phyloP scores from a whole-genome alignment of 306 rosid genomes.

The Psophocarpus tetragonolobus region DNA sequence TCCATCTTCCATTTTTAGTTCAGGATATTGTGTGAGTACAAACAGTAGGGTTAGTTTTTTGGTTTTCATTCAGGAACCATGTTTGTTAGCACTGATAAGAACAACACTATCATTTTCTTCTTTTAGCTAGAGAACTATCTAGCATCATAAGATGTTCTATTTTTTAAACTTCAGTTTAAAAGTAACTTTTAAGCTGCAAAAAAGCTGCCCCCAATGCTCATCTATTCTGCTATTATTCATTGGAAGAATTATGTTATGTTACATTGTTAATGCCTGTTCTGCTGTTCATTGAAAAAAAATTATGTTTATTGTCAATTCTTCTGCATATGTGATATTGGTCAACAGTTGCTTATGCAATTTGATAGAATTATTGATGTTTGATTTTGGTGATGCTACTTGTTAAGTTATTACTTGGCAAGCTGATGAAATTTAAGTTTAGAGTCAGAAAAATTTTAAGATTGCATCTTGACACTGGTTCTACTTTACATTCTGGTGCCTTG shows the following conservation, averaged over 20 bases:
- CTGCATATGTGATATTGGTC: neutral
- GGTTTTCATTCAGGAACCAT: neutral
- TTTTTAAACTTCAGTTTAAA: neutral
- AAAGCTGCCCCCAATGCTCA: neutral
- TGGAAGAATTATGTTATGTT: constrained; percentile 19
- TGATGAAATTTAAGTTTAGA: constrained; percentile 4
- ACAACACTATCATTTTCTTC: neutral
- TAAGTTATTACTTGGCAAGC: neutral
- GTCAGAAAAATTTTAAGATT: neutral
- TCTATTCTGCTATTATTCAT: neutral
- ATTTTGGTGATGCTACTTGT: constrained; percentile 9
- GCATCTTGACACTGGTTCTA: neutral
- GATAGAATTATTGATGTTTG: constrained; percentile 18
- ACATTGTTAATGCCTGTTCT: neutral
- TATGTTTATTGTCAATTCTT: neutral
- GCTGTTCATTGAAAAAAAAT: neutral
- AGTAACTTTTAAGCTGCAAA: neutral
- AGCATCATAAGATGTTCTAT: neutral
- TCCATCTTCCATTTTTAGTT: too few relatives aligned
- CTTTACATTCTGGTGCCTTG: constrained; percentile 28
- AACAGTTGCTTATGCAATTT: neutral
- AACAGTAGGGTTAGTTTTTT: neutral
- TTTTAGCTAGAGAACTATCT: neutral
- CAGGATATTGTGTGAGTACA: neutral
- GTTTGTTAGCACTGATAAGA: neutral